Conservation (phyloP, 352 stramenopile species). For the Pythium rishiriense region DNA sequence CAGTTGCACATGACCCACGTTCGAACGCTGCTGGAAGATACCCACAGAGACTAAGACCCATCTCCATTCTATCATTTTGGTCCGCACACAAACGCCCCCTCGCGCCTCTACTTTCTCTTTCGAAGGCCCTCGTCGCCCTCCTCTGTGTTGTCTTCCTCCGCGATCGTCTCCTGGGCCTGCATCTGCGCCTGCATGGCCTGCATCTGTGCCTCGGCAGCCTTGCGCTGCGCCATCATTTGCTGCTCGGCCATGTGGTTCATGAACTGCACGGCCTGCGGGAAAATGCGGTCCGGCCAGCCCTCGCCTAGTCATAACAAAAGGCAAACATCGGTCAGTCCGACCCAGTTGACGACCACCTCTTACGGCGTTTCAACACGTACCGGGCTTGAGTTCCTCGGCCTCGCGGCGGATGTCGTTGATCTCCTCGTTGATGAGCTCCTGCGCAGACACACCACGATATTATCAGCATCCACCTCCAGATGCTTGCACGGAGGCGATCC, state of each 20-base stretch:
- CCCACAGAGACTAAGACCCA: constrained; percentile 16
- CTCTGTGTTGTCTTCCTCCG: constrained; percentile 20
- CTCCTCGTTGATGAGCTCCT: constrained; percentile 86
- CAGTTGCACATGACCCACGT: constrained; percentile 56
- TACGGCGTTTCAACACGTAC: constrained; percentile 37
- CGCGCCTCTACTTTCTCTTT: constrained; percentile 62
- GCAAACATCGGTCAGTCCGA: background rate
- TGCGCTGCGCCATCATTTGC: constrained; percentile 80
- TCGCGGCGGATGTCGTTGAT: constrained; percentile 84
- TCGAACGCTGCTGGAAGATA: constrained; percentile 27
- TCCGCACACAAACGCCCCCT: background rate
- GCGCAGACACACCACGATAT: constrained; percentile 4
- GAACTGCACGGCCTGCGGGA: constrained; percentile 87
- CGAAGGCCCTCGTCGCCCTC: constrained; percentile 42
- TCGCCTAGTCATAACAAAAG: constrained; percentile 40
- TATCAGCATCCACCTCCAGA: background rate
- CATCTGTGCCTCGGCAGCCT: constrained; percentile 70
- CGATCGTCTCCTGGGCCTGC: constrained; percentile 36
- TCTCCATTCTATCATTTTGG: constrained; percentile 18
- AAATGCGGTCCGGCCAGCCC: constrained; percentile 86
- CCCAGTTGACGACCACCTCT: background rate
- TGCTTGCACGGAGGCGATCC: background rate
- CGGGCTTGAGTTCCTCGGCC: constrained; percentile 79
- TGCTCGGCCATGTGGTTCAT: constrained; percentile 88
- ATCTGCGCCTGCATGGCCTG: constrained; percentile 63